Percentiles rank a stretch among this genome's conserved stretches.
Evolutionary conservation across 306 rosid genomes (phyloP).

Genomic region (Glycyrrhiza uralensis): DNA sequence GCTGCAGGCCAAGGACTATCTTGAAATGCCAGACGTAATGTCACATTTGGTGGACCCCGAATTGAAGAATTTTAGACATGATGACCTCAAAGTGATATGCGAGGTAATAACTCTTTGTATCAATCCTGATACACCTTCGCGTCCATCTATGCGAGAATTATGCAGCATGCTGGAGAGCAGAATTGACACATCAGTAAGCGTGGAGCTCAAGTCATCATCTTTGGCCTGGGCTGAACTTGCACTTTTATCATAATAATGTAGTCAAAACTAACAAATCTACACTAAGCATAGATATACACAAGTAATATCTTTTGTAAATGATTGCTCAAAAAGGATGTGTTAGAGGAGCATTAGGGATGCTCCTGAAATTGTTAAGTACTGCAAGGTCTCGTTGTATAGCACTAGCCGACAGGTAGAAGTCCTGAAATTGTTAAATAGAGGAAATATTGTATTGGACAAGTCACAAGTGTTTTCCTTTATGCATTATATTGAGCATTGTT

Average conservation of each 20-base stretch:
- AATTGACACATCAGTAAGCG: slow-evolving; percentile 76
- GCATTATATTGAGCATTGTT: slow-evolving; percentile 4
- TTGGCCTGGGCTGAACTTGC: slow-evolving; percentile 99
- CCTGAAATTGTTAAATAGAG: slow-evolving; percentile 25
- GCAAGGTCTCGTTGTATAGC: slow-evolving; percentile 55
- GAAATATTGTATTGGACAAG: slow-evolving; percentile 23
- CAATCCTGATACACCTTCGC: slow-evolving; percentile 51
- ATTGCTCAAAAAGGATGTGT: too few species aligned
- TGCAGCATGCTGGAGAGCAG: slow-evolving; percentile 69
- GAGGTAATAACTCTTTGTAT: slow-evolving; percentile 77
- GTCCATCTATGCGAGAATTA: slow-evolving; percentile 64
- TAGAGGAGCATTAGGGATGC: too few species aligned
- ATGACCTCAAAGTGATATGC: slow-evolving; percentile 77
- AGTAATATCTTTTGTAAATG: slow-evolving; percentile 33
- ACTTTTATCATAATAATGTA: slow-evolving; percentile 56
- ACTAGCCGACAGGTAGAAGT: slow-evolving; percentile 27
- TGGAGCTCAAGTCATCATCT: slow-evolving; percentile 79
- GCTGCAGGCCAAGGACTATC: slow-evolving; percentile 82
- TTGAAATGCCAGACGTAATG: slow-evolving; percentile 78
- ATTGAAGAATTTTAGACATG: slow-evolving; percentile 62
- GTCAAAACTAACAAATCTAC: slow-evolving; percentile 59
- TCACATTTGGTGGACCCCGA: slow-evolving; percentile 75
- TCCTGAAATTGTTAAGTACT: too few species aligned
- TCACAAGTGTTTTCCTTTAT: slow-evolving; percentile 17
- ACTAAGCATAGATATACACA: slow-evolving; percentile 52